These are phyloP conservation scores for Phytophthora idaei DNA, from an alignment of 352 stramenopile genomes.

Conservation along the genomic window DNA sequence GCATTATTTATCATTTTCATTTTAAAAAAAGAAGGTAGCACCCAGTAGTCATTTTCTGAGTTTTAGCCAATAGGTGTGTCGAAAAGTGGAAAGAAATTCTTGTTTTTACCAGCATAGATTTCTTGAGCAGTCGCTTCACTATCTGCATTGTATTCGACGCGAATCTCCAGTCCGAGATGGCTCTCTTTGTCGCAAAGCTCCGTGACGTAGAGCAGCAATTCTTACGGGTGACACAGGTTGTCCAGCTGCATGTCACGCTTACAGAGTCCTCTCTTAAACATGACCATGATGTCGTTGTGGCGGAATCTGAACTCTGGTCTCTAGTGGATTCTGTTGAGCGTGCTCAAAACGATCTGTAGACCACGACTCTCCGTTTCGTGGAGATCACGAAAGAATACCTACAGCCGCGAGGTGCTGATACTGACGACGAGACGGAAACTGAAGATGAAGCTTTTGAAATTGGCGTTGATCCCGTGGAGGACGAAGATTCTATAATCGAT, in stretches of 20 bases:
- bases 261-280: neutral
- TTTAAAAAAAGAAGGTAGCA: too few species aligned
- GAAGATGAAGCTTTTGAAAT: neutral
- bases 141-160: too few species aligned
- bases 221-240: neutral
- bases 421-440: neutral
- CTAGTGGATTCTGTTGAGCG: neutral
- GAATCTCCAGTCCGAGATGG: neutral
- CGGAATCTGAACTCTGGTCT: neutral
- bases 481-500: neutral
- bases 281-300: neutral
- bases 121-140: too few species aligned
- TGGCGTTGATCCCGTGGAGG: neutral
- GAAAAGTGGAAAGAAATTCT: too few species aligned
- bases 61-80: too few species aligned
- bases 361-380: neutral
- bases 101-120: too few species aligned
- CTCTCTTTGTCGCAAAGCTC: neutral
- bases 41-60: too few species aligned
- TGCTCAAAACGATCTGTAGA: too few species aligned
- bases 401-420: neutral
- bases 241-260: neutral
- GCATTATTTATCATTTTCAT: too few species aligned
- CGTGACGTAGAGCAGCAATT: neutral
- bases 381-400: neutral